Conservation (phyloP, 2,329 filamentous ascomycete genomes). For the Cladosporium sp. region DNA sequence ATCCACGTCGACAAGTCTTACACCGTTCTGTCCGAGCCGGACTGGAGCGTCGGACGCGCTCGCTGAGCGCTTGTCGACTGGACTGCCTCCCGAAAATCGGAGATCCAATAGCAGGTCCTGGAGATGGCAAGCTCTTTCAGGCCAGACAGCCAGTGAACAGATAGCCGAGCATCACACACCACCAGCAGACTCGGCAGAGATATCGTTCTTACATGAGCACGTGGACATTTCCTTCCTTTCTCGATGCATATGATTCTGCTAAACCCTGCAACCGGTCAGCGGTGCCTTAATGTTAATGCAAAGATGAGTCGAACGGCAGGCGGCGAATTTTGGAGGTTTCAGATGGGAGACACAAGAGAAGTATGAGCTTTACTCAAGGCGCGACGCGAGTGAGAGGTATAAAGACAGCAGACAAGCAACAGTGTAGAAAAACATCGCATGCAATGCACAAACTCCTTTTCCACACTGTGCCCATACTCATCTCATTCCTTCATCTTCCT, state of each 20-base stretch:
- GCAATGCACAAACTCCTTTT: neutral
- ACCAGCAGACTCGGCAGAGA: neutral
- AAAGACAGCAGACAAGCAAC: neutral
- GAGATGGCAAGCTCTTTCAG: neutral
- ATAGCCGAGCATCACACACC: neutral
- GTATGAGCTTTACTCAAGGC: neutral
- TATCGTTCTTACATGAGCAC: no score
- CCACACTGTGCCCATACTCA: no score
- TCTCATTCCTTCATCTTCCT: neutral
- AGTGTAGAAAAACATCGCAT: neutral
- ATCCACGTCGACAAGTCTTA: conserved; percentile 24
- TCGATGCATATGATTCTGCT: neutral
- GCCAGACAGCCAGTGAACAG: neutral
- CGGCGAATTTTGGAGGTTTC: neutral
- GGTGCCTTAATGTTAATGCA: neutral
- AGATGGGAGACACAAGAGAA: neutral
- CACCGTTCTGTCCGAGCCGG: conserved; percentile 14
- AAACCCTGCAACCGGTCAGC: neutral
- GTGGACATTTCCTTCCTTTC: neutral
- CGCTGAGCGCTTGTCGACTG: neutral
- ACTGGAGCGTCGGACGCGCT: conserved; percentile 5
- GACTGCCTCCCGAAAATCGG: neutral
- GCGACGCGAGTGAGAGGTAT: neutral
- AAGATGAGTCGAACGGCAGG: neutral
- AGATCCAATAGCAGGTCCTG: neutral